A percentile compares a stretch with the other conserved stretches of the same genome.
Evolutionary conservation across 176 grass and related monocot genomes (phyloP).

Genomic region (Juncus effusus): DNA sequence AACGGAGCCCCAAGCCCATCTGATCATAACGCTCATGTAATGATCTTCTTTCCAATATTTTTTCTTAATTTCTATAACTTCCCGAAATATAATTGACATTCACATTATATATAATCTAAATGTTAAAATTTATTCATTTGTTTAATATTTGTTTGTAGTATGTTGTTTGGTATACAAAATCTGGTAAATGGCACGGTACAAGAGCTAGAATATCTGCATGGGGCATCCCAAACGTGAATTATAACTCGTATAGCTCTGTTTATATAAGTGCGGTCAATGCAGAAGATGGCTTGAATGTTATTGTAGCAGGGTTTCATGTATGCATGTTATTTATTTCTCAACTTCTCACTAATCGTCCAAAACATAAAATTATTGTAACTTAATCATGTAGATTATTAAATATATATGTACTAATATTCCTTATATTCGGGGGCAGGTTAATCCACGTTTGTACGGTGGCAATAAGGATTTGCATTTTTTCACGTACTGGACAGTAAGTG

Average conservation of each 20-base stretch:
- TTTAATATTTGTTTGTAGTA: neutral
- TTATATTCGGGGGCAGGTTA: slow-evolving; percentile 6
- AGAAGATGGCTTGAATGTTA: neutral
- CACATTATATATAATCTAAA: too few relatives aligned
- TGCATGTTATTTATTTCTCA: neutral
- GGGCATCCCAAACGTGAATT: slow-evolving; percentile 12
- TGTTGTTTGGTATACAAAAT: neutral
- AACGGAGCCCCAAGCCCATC: neutral
- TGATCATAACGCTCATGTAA: slow-evolving; percentile 15
- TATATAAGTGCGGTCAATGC: neutral
- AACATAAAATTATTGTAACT: too few relatives aligned
- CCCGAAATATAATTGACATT: neutral
- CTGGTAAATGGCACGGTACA: neutral
- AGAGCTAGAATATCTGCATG: slow-evolving; percentile 13
- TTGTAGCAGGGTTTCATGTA: slow-evolving; percentile 12
- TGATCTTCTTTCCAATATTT: neutral
- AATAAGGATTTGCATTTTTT: slow-evolving; percentile 9
- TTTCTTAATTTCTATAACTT: neutral
- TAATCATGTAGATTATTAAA: too few relatives aligned
- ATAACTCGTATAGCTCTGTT: neutral
- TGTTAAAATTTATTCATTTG: too few relatives aligned
- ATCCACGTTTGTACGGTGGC: slow-evolving; percentile 21
- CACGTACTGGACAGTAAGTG: slow-evolving; percentile 3
- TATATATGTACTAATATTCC: slow-evolving; percentile 9
- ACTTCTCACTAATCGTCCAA: too few relatives aligned